Base-by-base conservation (phyloP, 2,329 filamentous ascomycete species). In the Scorias spongiosa region DNA sequence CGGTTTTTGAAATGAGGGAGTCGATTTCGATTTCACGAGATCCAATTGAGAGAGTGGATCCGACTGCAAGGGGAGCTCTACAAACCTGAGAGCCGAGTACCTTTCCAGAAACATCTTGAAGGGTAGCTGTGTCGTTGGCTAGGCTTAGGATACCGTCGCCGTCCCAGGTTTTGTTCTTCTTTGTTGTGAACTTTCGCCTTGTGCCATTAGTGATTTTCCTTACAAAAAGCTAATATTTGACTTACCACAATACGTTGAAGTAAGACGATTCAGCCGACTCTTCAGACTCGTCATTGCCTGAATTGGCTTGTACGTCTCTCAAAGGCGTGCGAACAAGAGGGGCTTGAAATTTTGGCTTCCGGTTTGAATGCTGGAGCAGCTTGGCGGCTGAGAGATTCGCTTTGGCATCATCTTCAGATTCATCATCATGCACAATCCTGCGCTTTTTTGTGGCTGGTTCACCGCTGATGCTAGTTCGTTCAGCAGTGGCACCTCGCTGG, bases 121-220 rank as follows among this genome's bases (percentile, higher is more conserved):
- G 65, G 43, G 66, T 68, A 3, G 73, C 78, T 54, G 72, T 72
- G 3, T 77, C 77, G 30, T 68, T 70, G 2, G 65, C 61, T 2
- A 80, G 66, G 3, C 68, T 66, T 8, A 84, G 65, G 2, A 83
- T 68, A 1, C 79, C 81, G 60, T 85, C 81, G 2, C 80, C 80
- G 54, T 84, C 80, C 80, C 81, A 85, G 5, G 78, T 84, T 58
- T 84, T 84, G 60, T 84, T 76, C 62, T 84, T 85, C 59, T 83
- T 84, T 5, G 66, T 72, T 0, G 78, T 82, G 42, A 72, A 74
- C 58, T 81, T 83, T 15, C 81, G 75, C 80, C 75, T 76, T 29
- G 10, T 5, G 10, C 12, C 28, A n/a, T 50, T 20, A 48, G 41
- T 29, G 12, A 18, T 14, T n/a, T 15, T 11, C 10, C 15, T 28